Evolutionary conservation across 1,284 basidiomycete genomes (phyloP).

Genomic region (Pseudozyma pruni): DNA sequence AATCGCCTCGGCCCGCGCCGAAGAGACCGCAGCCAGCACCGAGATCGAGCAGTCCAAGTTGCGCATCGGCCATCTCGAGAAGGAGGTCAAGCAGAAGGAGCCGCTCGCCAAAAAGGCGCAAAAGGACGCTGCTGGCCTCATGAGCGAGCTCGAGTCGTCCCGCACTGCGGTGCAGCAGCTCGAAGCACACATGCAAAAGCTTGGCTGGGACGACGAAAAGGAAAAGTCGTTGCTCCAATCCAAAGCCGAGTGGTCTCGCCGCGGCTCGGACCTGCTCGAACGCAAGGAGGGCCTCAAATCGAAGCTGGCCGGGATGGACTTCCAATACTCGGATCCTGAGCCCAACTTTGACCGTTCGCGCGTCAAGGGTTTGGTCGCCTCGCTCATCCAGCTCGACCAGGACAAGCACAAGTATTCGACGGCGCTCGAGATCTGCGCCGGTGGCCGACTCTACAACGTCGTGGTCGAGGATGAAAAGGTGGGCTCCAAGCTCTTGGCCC

Average conservation of each 20-base stretch:
- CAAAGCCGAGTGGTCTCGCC: constrained; percentile 73
- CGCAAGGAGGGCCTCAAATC: constrained; percentile 79
- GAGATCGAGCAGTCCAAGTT: constrained; percentile 87
- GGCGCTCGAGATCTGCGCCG: constrained; percentile 92
- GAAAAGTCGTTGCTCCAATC: constrained; percentile 76
- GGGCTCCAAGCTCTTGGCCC: constrained; percentile 84
- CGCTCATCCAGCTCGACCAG: constrained; percentile 79
- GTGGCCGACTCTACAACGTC: constrained; percentile 86
- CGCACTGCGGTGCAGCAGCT: constrained; percentile 73
- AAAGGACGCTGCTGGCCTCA: constrained; percentile 79
- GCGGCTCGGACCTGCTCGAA: constrained; percentile 76
- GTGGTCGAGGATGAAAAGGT: constrained; percentile 86
- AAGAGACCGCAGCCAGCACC: constrained; percentile 79
- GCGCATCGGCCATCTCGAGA: constrained; percentile 81
- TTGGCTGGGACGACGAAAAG: constrained; percentile 83
- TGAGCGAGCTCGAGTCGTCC: constrained; percentile 71
- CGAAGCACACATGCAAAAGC: constrained; percentile 66
- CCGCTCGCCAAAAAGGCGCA: constrained; percentile 84
- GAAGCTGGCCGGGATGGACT: constrained; percentile 79
- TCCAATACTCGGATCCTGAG: constrained; percentile 82
- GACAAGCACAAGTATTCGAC: constrained; percentile 79
- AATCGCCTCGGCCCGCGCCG: constrained; percentile 85
- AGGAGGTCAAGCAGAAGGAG: constrained; percentile 83
- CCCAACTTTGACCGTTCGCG: constrained; percentile 84
- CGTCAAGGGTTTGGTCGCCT: constrained; percentile 80